Base-by-base conservation (phyloP, 345 rosid genomes). In the Anacardium occidentale region DNA sequence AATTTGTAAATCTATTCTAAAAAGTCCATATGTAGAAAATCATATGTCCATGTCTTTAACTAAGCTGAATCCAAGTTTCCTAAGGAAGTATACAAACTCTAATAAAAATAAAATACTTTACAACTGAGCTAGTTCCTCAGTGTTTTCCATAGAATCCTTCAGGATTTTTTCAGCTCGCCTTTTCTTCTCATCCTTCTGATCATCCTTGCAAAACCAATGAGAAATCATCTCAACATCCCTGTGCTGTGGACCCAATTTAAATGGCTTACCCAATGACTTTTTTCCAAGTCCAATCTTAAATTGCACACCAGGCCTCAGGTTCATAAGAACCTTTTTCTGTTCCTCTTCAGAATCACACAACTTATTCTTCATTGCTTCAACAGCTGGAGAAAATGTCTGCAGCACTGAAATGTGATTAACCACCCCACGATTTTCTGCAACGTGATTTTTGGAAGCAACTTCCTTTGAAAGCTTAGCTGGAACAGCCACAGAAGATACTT, bases 281-380 rank as follows among this genome's bases (percentile, higher is more conserved):
- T 81, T 90, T 67, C 75, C 76, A 53, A 60, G 60, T 60, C 85
- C 83, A 60, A 94, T 76, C 87, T 86, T 89, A 76, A 94, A 92
- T 64, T 80, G 80, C 63, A 94, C 85, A n/a, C 71, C 51, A 66
- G 83, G 84, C 69, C 85, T 84, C 76, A 79, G 80, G 73, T 77
- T 74, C 24, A 56, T 55, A 78, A 68, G 79, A 68, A 68, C 75
- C 68, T 60, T 76, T 74, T 77, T 78, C 78, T 75, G 81, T 68
- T 75, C 83, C 66, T 76, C 85, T 71, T 76, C 77, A 0, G 78
- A 70, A 63, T 84, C 85, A 71, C 74, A 75, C 66, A 81, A 63
- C 26, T 70, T 56, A 66, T 74, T 82, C 81, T 77, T 80, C 81
- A 80, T 64, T 48, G 74, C 86, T 79, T 80, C 88, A 69, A 82